A percentile compares a stretch with the other conserved stretches of the same genome.
Evolutionary conservation across 1,139 yeast genomes (phyloP).

Genomic region (Lodderomyces parapsilosis): DNA sequence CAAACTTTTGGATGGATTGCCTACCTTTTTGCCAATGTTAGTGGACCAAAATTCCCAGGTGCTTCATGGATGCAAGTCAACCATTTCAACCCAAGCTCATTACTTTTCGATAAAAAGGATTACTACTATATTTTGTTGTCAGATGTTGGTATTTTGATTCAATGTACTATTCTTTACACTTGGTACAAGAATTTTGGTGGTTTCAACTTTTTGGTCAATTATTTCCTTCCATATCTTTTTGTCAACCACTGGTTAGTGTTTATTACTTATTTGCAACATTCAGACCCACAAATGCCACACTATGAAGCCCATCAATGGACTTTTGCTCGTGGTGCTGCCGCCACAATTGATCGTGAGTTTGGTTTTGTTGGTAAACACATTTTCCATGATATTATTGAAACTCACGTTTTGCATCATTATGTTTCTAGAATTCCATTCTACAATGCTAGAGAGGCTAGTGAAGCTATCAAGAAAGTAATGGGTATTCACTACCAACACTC

Average conservation of each 20-base stretch:
- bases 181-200: constrained; percentile 50
- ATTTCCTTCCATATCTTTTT: constrained; percentile 56
- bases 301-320: constrained; percentile 58
- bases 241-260: constrained; percentile 67
- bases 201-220: constrained; percentile 48
- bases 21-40: constrained; percentile 49
- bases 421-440: constrained; percentile 63
- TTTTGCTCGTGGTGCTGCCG: constrained; percentile 67
- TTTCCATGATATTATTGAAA: constrained; percentile 65
- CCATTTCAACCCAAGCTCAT: constrained; percentile 55
- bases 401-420: constrained; percentile 63
- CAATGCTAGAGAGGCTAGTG: constrained; percentile 60
- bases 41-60: constrained; percentile 50
- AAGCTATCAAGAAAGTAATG: constrained; percentile 58
- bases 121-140: constrained; percentile 54
- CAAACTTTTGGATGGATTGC: constrained; percentile 56
- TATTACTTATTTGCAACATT: constrained; percentile 60
- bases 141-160: constrained; percentile 51
- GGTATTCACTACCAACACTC: constrained; percentile 54
- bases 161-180: constrained; percentile 40
- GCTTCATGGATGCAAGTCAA: constrained; percentile 30
- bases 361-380: constrained; percentile 59
- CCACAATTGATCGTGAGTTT: constrained; percentile 60
- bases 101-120: constrained; percentile 54
- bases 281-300: constrained; percentile 59